phyloP scores from a whole-genome alignment of 192 early-diverging fungal species.

The Diversispora epigaea region DNA sequence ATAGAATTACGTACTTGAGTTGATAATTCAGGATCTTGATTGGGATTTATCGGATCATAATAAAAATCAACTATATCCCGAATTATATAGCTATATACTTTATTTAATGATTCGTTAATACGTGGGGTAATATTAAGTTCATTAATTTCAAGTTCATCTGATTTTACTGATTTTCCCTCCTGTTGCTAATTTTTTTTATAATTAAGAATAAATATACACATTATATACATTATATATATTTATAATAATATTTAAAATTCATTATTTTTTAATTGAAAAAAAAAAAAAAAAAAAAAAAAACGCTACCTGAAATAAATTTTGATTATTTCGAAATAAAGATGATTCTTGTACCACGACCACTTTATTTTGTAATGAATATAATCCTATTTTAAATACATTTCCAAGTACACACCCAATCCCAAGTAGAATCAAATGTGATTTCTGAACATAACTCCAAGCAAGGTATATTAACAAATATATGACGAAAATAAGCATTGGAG shows the following conservation, averaged over 20 bases:
- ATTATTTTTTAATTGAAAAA: neutral
- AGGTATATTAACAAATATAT: slow-evolving; percentile 13
- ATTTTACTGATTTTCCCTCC: too few relatives aligned
- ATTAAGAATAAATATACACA: neutral
- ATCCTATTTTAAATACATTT: neutral
- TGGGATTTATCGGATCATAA: slow-evolving; percentile 18
- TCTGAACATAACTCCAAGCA: slow-evolving; percentile 20
- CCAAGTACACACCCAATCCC: neutral
- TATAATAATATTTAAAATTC: neutral
- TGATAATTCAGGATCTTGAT: neutral
- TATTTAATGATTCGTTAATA: neutral
- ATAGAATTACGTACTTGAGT: slow-evolving; percentile 23
- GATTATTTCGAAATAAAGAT: neutral
- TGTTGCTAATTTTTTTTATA: neutral
- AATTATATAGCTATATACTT: slow-evolving; percentile 15
- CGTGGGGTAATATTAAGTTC: slow-evolving; percentile 2
- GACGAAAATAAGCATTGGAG: neutral
- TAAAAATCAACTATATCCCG: slow-evolving; percentile 20
- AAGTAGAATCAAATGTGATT: slow-evolving; percentile 2
- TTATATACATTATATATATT: neutral
- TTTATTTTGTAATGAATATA: neutral
- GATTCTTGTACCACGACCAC: neutral
- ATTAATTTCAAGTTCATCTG: neutral
- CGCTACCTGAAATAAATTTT: slow-evolving; percentile 1
- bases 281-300: neutral